Percentiles rank a stretch among this genome's conserved stretches.
Evolutionary conservation across 225 moss, liverwort and hornwort genomes (phyloP).

Genomic region (Marchantia paleacea): DNA sequence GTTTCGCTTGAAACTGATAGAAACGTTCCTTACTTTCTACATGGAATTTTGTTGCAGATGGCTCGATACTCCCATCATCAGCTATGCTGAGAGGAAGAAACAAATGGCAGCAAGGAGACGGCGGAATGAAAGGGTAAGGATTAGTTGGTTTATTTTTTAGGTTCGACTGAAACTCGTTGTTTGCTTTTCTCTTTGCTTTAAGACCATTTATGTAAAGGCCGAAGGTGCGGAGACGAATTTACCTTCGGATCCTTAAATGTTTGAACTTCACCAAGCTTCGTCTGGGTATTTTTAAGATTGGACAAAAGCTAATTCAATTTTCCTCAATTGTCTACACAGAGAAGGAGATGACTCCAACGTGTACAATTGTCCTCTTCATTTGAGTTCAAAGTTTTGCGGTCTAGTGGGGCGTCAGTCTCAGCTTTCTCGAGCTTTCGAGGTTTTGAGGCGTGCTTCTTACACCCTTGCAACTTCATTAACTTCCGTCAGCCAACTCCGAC

Average conservation of each 20-base stretch:
- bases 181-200: background rate
- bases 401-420: background rate
- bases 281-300: background rate
- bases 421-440: background rate
- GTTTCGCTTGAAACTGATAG: background rate
- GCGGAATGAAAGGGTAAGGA: conserved; percentile 15
- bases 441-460: background rate
- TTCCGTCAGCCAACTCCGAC: background rate
- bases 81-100: conserved; percentile 10
- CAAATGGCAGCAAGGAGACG: conserved; percentile 15
- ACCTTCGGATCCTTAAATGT: background rate
- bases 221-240: no score
- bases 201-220: no score
- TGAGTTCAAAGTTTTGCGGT: conserved; percentile 1
- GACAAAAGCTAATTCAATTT: background rate
- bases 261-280: no score
- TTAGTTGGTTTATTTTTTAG: background rate
- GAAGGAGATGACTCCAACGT: conserved; percentile 8
- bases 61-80: conserved; percentile 19
- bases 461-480: background rate
- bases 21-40: background rate
- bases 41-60: conserved; percentile 5
- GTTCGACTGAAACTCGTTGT: background rate
- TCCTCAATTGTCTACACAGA: background rate
- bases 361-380: background rate